A percentile compares a stretch with the other conserved stretches of the same genome.
Evolutionary conservation across 805 yeast genomes (phyloP).

Genomic region (Yamadazyma sp.): DNA sequence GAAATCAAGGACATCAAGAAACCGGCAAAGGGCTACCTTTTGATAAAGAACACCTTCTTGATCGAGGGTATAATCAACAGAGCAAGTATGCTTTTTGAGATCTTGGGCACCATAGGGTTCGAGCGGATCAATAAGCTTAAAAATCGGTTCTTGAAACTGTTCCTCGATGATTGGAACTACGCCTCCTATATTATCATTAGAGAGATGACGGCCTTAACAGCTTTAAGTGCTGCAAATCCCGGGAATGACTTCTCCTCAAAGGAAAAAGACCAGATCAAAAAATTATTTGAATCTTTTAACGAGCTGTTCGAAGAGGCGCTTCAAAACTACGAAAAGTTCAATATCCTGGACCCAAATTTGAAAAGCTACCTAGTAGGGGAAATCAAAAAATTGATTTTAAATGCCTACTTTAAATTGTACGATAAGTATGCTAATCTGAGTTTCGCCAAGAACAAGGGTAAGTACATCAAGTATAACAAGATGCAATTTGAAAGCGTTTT

Average conservation of each 20-base stretch:
- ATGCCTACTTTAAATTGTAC: slow-evolving; percentile 82
- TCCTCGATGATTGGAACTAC: slow-evolving; percentile 76
- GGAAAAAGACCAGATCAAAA: slow-evolving; percentile 80
- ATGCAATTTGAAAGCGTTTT: slow-evolving; percentile 40
- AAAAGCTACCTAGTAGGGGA: slow-evolving; percentile 67
- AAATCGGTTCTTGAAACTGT: slow-evolving; percentile 69
- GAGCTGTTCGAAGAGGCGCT: slow-evolving; percentile 78
- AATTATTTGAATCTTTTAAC: slow-evolving; percentile 79
- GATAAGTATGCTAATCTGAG: slow-evolving; percentile 72
- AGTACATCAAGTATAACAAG: slow-evolving; percentile 67
- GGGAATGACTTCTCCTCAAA: slow-evolving; percentile 46
- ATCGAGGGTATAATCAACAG: slow-evolving; percentile 72
- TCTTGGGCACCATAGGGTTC: slow-evolving; percentile 59
- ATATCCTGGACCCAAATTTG: slow-evolving; percentile 65
- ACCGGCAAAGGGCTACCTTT: slow-evolving; percentile 63
- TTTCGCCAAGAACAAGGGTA: slow-evolving; percentile 66
- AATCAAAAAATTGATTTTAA: slow-evolving; percentile 69
- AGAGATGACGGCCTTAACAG: slow-evolving; percentile 72
- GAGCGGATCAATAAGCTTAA: slow-evolving; percentile 66
- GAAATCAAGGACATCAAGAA: slow-evolving; percentile 47
- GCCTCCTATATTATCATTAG: slow-evolving; percentile 69
- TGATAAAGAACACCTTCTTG: slow-evolving; percentile 68
- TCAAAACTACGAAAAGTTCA: slow-evolving; percentile 61
- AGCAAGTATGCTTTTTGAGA: slow-evolving; percentile 49
- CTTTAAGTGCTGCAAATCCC: slow-evolving; percentile 39